A percentile compares a stretch with the other conserved stretches of the same genome.
Evolutionary conservation across 192 early-diverging fungal species (phyloP).

Genomic region (Coemansia sp.): DNA sequence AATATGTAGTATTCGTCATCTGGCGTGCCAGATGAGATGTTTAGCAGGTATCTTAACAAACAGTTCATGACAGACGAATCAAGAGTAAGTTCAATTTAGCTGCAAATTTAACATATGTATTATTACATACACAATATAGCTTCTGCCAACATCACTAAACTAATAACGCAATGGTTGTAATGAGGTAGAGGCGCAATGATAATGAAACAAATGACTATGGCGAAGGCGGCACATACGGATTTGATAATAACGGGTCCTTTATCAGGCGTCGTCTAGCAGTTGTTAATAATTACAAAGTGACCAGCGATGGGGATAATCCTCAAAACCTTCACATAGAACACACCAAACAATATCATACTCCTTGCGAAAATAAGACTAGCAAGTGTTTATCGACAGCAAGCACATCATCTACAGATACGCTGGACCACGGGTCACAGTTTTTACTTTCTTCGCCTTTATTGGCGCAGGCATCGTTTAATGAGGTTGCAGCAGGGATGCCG

Average conservation of each 20-base stretch:
- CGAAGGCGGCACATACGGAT: conserved; percentile 32
- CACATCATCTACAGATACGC: conserved; percentile 7
- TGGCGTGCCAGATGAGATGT: conserved; percentile 37
- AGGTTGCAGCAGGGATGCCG: background rate
- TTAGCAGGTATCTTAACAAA: conserved; percentile 52
- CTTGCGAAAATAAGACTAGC: conserved; percentile 6
- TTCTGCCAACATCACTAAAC: background rate
- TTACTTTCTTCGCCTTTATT: conserved; percentile 2
- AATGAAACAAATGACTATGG: background rate
- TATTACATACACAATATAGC: background rate
- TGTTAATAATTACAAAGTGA: conserved; percentile 55
- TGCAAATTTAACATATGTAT: background rate
- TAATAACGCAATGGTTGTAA: background rate
- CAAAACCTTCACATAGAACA: conserved; percentile 51
- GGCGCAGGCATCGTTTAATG: conserved; percentile 2
- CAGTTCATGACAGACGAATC: conserved; percentile 57
- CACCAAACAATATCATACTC: conserved; percentile 55
- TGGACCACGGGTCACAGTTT: background rate
- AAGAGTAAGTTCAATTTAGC: background rate
- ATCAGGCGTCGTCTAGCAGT: conserved; percentile 48
- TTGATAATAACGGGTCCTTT: conserved; percentile 43
- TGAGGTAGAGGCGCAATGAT: conserved; percentile 45
- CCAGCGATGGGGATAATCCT: conserved; percentile 34
- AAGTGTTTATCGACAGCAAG: conserved; percentile 10
- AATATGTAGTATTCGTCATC: conserved; percentile 44